phyloP scores from a whole-genome alignment of 352 stramenopile genomes.

The Globisporangium parvum region DNA sequence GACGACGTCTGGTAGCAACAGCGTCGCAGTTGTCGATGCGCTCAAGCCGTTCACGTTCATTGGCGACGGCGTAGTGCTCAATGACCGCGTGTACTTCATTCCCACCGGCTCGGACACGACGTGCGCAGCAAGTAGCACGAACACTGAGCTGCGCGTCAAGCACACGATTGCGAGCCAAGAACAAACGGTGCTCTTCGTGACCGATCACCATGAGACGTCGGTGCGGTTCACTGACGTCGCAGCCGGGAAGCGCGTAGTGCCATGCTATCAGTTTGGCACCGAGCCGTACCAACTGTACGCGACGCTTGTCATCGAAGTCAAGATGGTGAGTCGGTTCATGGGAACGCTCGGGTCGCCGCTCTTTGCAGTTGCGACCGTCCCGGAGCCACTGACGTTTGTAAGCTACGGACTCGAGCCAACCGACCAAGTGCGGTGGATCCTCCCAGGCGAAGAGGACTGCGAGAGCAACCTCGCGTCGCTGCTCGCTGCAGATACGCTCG shows the following conservation, averaged over 20 bases:
- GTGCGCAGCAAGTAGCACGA: conserved; percentile 29
- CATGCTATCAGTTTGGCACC: conserved; percentile 54
- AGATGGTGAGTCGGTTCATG: conserved; percentile 45
- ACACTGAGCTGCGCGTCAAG: conserved; percentile 22
- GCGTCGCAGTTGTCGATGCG: conserved; percentile 41
- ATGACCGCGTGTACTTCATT: conserved; percentile 63
- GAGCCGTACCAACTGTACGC: conserved; percentile 58
- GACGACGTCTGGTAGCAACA: conserved; percentile 20
- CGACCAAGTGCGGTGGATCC: conserved; percentile 55
- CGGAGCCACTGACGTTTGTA: conserved; percentile 52
- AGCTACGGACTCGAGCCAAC: conserved; percentile 32
- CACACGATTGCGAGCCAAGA: conserved; percentile 28
- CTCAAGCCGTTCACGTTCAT: conserved; percentile 44
- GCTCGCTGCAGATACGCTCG: conserved; percentile 17
- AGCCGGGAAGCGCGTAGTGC: conserved; percentile 32
- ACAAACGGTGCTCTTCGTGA: conserved; percentile 36
- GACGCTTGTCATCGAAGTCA: conserved; percentile 34
- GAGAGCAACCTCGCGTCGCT: conserved; percentile 42
- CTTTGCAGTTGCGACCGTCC: conserved; percentile 48
- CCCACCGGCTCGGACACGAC: conserved; percentile 22
- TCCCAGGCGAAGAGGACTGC: conserved; percentile 40
- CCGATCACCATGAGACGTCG: conserved; percentile 9
- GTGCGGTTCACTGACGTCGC: conserved; percentile 32
- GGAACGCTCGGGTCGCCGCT: conserved; percentile 33
- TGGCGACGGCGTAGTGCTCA: conserved; percentile 39